Evolutionary conservation across 306 rosid genomes (phyloP).

Genomic region (Mimosa pudica): DNA sequence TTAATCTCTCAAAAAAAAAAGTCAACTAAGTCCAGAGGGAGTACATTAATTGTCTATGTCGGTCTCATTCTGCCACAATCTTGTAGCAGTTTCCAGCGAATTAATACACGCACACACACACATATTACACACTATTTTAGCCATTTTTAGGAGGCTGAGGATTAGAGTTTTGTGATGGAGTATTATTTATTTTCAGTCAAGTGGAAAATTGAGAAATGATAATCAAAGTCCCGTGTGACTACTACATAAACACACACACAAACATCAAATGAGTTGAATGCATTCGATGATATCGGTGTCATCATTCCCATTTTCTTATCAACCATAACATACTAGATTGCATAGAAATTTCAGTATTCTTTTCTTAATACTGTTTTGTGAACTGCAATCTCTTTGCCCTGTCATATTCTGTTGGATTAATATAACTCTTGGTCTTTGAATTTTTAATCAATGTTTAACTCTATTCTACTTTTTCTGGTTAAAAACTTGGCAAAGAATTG

Average conservation of each 20-base stretch:
- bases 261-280: neutral
- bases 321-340: neutral
- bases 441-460: too few species aligned
- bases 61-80: neutral
- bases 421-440: too few species aligned
- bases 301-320: neutral
- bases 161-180: neutral
- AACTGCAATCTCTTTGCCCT: neutral
- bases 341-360: neutral
- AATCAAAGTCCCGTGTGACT: neutral
- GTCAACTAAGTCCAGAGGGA: too few species aligned
- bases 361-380: neutral
- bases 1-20: too few species aligned
- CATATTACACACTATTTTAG: too few species aligned
- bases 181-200: neutral
- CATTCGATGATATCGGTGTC: neutral
- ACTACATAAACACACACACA: too few species aligned
- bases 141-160: neutral
- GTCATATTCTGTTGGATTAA: neutral
- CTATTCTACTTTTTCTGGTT: neutral
- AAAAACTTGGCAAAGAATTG: conserved; percentile 3
- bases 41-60: too few species aligned
- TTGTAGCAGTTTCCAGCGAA: conserved; percentile 4
- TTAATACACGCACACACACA: too few species aligned
- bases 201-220: neutral